Conservation (phyloP, 192 early-diverging fungal species). For the Rhizophagus prolifer region DNA sequence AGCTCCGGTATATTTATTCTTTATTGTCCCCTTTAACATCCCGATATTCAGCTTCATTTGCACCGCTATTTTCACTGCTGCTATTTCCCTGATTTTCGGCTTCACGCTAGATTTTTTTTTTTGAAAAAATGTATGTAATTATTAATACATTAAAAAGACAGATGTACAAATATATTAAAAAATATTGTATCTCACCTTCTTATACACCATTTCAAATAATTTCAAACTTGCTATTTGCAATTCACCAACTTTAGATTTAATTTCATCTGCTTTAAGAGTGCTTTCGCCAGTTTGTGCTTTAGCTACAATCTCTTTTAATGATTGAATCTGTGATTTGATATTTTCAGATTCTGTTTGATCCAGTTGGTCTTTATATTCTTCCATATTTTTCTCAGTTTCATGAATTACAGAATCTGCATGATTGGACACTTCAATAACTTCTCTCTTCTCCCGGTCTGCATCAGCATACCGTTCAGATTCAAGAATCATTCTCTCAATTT, state of each 20-base stretch:
- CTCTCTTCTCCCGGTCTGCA: conserved; percentile 86
- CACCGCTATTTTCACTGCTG: neutral
- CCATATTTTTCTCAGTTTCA: conserved; percentile 94
- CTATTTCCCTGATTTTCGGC: neutral
- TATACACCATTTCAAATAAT: conserved; percentile 98
- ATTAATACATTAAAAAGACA: neutral
- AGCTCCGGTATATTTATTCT: neutral
- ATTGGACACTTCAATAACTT: conserved; percentile 94
- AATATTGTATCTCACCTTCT: conserved; percentile 51
- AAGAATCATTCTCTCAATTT: conserved; percentile 97
- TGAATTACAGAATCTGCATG: conserved; percentile 86
- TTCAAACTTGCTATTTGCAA: conserved; percentile 90
- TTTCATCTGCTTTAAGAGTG: conserved; percentile 72
- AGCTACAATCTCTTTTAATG: conserved; percentile 75
- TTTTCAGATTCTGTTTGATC: conserved; percentile 83
- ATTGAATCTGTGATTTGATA: conserved; percentile 80
- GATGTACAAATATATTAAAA: neutral
- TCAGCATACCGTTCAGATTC: conserved; percentile 92
- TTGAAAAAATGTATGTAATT: neutral
- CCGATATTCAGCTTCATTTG: conserved; percentile 6
- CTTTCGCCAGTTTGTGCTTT: conserved; percentile 67
- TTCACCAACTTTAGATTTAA: conserved; percentile 83
- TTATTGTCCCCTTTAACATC: conserved; percentile 9
- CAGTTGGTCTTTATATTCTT: conserved; percentile 95
- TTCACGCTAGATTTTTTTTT: neutral